These are phyloP conservation scores for Dactylis glomerata DNA, from an alignment of 176 grass and related monocot genomes.

Conservation along the genomic window DNA sequence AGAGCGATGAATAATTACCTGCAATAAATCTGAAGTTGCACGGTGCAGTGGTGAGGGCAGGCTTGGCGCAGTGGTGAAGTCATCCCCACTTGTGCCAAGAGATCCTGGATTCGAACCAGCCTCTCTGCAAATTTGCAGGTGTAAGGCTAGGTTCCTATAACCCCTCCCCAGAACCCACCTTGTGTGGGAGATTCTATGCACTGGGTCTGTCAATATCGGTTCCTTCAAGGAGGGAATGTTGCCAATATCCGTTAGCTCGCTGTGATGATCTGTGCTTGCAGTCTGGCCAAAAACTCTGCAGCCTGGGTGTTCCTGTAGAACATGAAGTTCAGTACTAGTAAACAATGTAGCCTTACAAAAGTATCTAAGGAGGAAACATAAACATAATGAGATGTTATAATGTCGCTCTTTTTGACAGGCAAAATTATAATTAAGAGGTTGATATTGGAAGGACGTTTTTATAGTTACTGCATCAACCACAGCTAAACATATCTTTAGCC, in stretches of 20 bases:
- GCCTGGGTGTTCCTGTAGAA: conserved; percentile 62
- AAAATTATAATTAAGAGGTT: neutral
- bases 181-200: too few species aligned
- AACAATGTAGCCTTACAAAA: neutral
- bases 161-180: too few species aligned
- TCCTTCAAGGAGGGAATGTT: conserved; percentile 68
- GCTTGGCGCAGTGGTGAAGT: too few species aligned
- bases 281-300: conserved; percentile 89
- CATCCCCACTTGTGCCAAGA: too few species aligned
- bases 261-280: conserved; percentile 79
- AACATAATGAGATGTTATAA: neutral
- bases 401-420: neutral
- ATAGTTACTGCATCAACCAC: neutral
- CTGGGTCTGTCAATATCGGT: too few species aligned
- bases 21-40: too few species aligned
- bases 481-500: conserved; percentile 55
- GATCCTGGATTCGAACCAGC: too few species aligned
- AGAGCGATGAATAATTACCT: too few species aligned
- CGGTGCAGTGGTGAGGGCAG: too few species aligned
- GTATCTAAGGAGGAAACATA: neutral
- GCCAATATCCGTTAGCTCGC: conserved; percentile 59
- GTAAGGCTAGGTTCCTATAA: too few species aligned
- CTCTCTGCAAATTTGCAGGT: too few species aligned
- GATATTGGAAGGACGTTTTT: neutral
- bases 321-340: neutral